Evolutionary conservation across 306 rosid species (phyloP).

Genomic region (Macrotyloma uniflorum): DNA sequence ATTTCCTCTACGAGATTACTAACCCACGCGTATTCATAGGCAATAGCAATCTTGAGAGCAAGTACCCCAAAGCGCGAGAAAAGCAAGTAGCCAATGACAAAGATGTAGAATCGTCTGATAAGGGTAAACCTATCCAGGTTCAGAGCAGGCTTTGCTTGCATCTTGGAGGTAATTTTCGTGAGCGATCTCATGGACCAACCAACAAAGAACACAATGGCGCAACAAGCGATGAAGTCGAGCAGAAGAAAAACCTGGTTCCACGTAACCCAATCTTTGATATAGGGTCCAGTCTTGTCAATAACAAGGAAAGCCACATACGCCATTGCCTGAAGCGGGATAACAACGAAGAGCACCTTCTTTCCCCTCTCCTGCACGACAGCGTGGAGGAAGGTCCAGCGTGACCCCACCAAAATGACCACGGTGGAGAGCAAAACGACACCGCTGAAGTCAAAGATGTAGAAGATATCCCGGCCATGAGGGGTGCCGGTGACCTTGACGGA

Average conservation of each 20-base stretch:
- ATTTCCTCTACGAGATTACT: constrained; percentile 76
- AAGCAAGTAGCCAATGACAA: constrained; percentile 74
- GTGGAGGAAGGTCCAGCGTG: background rate
- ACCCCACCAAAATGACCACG: background rate
- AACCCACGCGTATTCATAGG: constrained; percentile 79
- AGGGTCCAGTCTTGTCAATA: background rate
- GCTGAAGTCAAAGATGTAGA: background rate
- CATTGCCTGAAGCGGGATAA: background rate
- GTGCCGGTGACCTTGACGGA: background rate
- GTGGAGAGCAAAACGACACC: background rate
- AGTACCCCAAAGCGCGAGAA: constrained; percentile 67
- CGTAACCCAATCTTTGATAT: background rate
- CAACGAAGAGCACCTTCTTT: background rate
- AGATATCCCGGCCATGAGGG: background rate
- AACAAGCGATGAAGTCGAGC: background rate
- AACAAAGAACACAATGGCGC: background rate
- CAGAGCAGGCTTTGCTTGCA: background rate
- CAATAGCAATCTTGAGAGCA: constrained; percentile 63
- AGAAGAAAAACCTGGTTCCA: background rate
- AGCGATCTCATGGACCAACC: background rate
- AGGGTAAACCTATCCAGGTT: constrained; percentile 73
- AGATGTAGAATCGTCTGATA: constrained; percentile 70
- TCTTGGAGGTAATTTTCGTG: background rate
- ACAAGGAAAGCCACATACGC: background rate
- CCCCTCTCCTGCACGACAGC: background rate